These are phyloP conservation scores for Cryptococcus sp. DNA, from an alignment of 1,284 basidiomycete genomes.

Conservation along the genomic window DNA sequence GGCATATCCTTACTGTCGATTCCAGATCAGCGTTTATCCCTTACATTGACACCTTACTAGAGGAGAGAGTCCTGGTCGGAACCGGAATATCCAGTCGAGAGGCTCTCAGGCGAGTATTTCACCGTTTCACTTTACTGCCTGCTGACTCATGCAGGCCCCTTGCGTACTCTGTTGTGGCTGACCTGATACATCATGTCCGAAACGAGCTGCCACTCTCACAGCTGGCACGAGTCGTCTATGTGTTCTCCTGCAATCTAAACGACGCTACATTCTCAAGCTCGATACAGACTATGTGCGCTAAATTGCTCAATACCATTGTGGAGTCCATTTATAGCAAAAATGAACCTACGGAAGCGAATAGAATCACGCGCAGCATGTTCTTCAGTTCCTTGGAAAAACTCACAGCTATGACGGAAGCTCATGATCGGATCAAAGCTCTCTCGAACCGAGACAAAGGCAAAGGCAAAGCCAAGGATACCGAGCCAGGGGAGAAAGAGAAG, in stretches of 20 bases:
- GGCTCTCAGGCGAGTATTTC: constrained; percentile 60
- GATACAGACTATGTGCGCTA: constrained; percentile 87
- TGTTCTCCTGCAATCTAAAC: constrained; percentile 85
- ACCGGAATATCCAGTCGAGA: constrained; percentile 73
- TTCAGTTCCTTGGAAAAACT: constrained; percentile 84
- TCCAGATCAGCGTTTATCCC: constrained; percentile 76
- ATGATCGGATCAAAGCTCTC: constrained; percentile 48
- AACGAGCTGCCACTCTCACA: constrained; percentile 75
- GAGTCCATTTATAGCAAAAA: constrained; percentile 78
- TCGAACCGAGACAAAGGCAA: constrained; percentile 39
- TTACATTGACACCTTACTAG: constrained; percentile 83
- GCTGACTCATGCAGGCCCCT: constrained; percentile 55
- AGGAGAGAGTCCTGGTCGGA: constrained; percentile 88
- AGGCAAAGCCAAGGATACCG: constrained; percentile 39
- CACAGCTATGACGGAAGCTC: constrained; percentile 68
- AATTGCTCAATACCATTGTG: constrained; percentile 84
- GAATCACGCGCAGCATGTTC: constrained; percentile 69
- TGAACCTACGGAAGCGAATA: constrained; percentile 61
- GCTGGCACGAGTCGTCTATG: constrained; percentile 72
- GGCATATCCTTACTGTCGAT: constrained; percentile 80
- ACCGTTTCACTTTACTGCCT: not conserved
- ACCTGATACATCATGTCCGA: constrained; percentile 88
- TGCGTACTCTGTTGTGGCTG: constrained; percentile 85
- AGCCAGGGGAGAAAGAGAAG: constrained; percentile 5
- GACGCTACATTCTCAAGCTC: constrained; percentile 76